Base-by-base conservation (phyloP, 2,329 filamentous ascomycete genomes). In the Penicillium sp. region DNA sequence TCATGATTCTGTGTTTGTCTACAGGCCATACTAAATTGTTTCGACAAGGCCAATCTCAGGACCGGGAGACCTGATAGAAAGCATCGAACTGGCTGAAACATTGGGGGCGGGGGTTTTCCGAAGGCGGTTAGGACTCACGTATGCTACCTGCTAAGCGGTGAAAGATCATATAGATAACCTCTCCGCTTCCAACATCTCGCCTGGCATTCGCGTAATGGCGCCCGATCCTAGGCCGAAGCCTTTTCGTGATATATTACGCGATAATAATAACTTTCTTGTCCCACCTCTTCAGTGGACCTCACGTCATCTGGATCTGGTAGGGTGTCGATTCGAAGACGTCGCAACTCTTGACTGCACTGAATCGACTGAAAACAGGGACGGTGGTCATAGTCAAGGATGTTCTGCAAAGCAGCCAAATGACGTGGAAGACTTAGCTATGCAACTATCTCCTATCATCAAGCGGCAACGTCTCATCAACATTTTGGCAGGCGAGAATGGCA, bases 281-380 rank as follows among this genome's bases (percentile, higher is more conserved):
- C 27, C 18, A 15, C 43, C 45, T 20, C 23, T 45, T 1, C 16
- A 37, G 9, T 49, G 43, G 43, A 47, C 43, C 6, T 45, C 27
- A 2, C 40, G 32, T n/a, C 45, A 48, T 27, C 42, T 51, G 10
- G 45, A 51, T 13, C 13, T 35, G 10, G 19, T 48, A 15, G 37
- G 40, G 4, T 51, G 36, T 44, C 38, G 33, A 33, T 48, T 51
- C 21, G 25, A 46, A 25, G 36, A 47, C 23, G 13, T 42, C 23
- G 33, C 4, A 13, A 31, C 29, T 16, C 27, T 15, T 31, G 23
- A 9, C 25, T n/a, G 25, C 15, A 11, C 8, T 17, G 36, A 32
- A 18, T 7, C 9, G 11, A 7, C 14, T 14, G 28, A 26, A 17
- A 3, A 38, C 18, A 17, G 15, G 7, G 11, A 32, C 17, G 15